phyloP scores from a whole-genome alignment of 768 basidiomycete species.

The Boletus tylopilopsis region DNA sequence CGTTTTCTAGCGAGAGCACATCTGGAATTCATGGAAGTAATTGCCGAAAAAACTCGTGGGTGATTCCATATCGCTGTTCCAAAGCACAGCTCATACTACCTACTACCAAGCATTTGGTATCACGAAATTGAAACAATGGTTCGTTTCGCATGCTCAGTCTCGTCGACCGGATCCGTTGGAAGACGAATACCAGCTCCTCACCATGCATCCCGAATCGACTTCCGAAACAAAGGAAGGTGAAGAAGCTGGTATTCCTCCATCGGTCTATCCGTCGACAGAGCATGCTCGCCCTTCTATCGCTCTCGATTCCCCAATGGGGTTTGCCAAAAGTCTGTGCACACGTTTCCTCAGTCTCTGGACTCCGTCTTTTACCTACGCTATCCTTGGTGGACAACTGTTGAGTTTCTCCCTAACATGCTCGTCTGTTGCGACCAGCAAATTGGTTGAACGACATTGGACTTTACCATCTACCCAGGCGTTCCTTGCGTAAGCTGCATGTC shows the following conservation, averaged over 20 bases:
- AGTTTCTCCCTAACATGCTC: constrained; percentile 22
- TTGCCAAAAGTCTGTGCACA: constrained; percentile 14
- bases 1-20: not conserved
- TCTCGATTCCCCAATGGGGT: constrained; percentile 18
- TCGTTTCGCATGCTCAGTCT: not conserved
- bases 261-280: constrained; percentile 1
- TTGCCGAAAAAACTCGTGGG: constrained; percentile 11
- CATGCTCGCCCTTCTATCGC: constrained; percentile 11
- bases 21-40: constrained; percentile 12
- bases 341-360: constrained; percentile 29
- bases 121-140: constrained; percentile 17
- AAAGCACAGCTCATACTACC: not conserved
- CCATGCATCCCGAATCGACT: constrained; percentile 2
- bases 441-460: constrained; percentile 62
- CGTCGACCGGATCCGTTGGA: constrained; percentile 12
- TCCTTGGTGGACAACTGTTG: constrained; percentile 27
- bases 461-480: constrained; percentile 77
- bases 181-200: constrained; percentile 24
- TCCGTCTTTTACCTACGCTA: constrained; percentile 23
- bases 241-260: not conserved
- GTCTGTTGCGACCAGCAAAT: constrained; percentile 69
- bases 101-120: constrained; percentile 7
- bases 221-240: constrained; percentile 5
- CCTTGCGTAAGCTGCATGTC: constrained; percentile 56
- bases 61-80: not conserved